phyloP scores from a whole-genome alignment of 495 filamentous ascomycete species.

The Penicillium odoratum region DNA sequence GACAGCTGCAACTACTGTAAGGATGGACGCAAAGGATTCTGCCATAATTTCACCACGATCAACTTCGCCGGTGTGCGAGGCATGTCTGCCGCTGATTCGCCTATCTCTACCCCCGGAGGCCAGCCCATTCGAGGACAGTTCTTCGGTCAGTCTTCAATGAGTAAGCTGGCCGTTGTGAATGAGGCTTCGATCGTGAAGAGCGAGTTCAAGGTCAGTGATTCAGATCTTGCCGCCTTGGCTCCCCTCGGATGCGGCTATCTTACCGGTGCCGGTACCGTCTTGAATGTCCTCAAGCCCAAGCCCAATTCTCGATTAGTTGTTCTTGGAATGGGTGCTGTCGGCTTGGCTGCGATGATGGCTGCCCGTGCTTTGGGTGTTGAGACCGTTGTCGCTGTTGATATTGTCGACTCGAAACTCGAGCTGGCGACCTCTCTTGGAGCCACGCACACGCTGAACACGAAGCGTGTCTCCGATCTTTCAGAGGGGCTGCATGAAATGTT shows the following conservation, averaged over 20 bases:
- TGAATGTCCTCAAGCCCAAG: not conserved
- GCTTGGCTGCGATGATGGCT: not conserved
- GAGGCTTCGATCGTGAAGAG: not conserved
- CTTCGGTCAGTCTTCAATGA: slow-evolving; percentile 47
- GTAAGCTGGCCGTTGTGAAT: slow-evolving; percentile 32
- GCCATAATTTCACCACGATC: slow-evolving; percentile 31
- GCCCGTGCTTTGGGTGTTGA: not conserved
- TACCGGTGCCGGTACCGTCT: not conserved
- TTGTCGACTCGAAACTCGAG: not conserved
- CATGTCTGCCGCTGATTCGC: slow-evolving; percentile 16
- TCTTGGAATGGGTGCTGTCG: not conserved
- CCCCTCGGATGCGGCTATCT: not conserved
- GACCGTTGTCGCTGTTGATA: not conserved
- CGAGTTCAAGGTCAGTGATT: not conserved
- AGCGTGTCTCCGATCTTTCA: not conserved
- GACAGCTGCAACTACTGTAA: not conserved
- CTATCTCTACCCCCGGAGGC: slow-evolving; percentile 27
- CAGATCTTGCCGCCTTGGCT: not conserved
- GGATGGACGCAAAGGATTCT: slow-evolving; percentile 19
- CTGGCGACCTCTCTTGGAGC: not conserved
- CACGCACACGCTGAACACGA: not conserved
- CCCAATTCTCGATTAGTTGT: not conserved
- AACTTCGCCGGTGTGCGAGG: slow-evolving; percentile 39
- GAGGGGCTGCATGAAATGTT: not conserved
- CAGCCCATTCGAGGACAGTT: slow-evolving; percentile 37